Conservation (phyloP, 2,329 filamentous ascomycete genomes). For the Cercospora citrullina region DNA sequence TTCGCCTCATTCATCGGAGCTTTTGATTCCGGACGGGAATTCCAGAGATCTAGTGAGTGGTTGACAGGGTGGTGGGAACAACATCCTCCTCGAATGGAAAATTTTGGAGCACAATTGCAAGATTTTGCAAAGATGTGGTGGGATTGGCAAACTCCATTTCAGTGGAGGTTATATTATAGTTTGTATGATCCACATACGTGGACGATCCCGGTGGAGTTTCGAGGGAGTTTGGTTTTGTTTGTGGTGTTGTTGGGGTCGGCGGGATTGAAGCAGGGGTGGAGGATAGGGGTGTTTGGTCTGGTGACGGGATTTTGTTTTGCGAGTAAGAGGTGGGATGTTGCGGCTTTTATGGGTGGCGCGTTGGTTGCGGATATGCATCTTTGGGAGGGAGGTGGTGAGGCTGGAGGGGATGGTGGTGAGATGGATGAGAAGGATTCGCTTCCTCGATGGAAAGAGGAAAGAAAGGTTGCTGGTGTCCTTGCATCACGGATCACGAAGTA, state of each 20-base stretch:
- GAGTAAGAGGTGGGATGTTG: slow-evolving; percentile 18
- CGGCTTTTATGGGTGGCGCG: slow-evolving; percentile 20
- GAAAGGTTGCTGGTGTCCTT: neutral
- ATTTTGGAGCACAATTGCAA: neutral
- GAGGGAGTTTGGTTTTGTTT: slow-evolving; percentile 19
- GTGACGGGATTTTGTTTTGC: slow-evolving; percentile 13
- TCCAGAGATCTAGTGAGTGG: slow-evolving; percentile 7
- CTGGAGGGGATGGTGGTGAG: neutral
- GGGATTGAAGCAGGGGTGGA: slow-evolving; percentile 13
- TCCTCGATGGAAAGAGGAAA: neutral
- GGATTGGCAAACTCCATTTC: slow-evolving; percentile 15
- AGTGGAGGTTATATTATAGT: slow-evolving; percentile 12
- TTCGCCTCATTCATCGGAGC: slow-evolving; percentile 15
- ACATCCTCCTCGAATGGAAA: slow-evolving; percentile 16
- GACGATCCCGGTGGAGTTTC: slow-evolving; percentile 22
- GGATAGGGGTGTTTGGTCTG: slow-evolving; percentile 4
- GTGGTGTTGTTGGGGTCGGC: slow-evolving; percentile 17
- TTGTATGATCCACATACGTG: slow-evolving; percentile 21
- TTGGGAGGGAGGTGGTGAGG: neutral
- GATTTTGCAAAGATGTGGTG: slow-evolving; percentile 16
- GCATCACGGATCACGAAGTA: neutral
- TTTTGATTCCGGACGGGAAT: slow-evolving; percentile 13
- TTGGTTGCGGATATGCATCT: slow-evolving; percentile 19
- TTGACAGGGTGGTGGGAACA: slow-evolving; percentile 20
- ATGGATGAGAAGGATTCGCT: neutral